Percentiles rank a stretch among this genome's conserved stretches.
Evolutionary conservation across 305 asterid genomes (phyloP).

Genomic region (Euphrasia arctica): DNA sequence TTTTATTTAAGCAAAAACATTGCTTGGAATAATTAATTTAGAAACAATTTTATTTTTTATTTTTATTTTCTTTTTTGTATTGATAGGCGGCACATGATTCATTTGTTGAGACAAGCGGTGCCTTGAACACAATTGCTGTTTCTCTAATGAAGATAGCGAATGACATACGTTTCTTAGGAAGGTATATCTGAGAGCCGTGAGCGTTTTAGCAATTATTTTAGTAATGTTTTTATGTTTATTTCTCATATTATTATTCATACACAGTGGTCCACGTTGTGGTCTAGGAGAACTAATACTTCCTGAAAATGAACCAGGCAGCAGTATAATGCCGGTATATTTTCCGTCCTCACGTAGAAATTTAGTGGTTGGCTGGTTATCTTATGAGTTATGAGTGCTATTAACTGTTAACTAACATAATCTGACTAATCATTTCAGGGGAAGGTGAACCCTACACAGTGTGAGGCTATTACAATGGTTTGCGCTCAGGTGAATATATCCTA

Average conservation of each 20-base stretch:
- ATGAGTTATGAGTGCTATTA: constrained; percentile 5
- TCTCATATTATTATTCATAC: constrained; percentile 25
- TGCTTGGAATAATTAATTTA: background rate
- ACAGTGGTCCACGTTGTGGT: constrained; percentile 99
- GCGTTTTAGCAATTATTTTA: constrained; percentile 11
- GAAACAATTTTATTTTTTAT: background rate
- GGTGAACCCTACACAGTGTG: constrained; percentile 95
- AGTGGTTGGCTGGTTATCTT: background rate
- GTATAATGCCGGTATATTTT: constrained; percentile 84
- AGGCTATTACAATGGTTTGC: constrained; percentile 94
- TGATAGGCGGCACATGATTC: constrained; percentile 97
- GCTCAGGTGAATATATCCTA: constrained; percentile 62
- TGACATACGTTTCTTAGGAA: constrained; percentile 93
- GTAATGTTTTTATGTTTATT: constrained; percentile 7
- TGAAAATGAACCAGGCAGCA: constrained; percentile 99
- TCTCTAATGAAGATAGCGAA: constrained; percentile 97
- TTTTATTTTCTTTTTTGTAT: constrained; percentile 16
- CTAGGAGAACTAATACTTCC: constrained; percentile 97
- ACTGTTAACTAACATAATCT: constrained; percentile 10
- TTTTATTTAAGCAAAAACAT: background rate
- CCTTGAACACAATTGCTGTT: constrained; percentile 80
- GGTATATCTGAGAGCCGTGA: constrained; percentile 43
- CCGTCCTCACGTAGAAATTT: constrained; percentile 1
- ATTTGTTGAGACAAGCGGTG: constrained; percentile 90
- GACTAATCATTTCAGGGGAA: constrained; percentile 56